A percentile compares a stretch with the other conserved stretches of the same genome.
Evolutionary conservation across 1,139 yeast species (phyloP).

Genomic region (Geotrichum candidum): DNA sequence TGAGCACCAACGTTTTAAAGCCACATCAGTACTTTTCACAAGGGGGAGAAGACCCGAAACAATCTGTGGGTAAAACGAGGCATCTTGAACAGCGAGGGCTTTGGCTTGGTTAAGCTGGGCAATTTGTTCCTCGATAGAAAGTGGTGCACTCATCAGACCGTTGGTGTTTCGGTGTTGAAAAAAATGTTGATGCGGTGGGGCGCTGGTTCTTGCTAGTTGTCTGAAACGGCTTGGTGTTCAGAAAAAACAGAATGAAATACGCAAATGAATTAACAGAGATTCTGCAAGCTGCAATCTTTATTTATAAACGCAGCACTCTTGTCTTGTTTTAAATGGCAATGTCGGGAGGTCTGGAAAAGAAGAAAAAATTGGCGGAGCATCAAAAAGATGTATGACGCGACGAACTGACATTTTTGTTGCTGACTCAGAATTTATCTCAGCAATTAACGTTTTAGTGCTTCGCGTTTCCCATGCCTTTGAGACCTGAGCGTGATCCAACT

Average conservation of each 20-base stretch:
- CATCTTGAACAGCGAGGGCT: constrained; percentile 34
- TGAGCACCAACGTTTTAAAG: constrained; percentile 38
- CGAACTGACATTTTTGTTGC: neutral
- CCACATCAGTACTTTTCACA: constrained; percentile 33
- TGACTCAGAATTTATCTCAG: neutral
- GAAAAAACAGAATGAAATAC: neutral
- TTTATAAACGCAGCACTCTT: neutral
- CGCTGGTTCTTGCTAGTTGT: neutral
- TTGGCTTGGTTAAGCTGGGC: constrained; percentile 37
- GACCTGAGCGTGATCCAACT: neutral
- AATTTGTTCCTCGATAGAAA: constrained; percentile 29
- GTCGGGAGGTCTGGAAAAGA: neutral
- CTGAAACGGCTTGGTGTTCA: neutral
- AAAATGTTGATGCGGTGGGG: neutral
- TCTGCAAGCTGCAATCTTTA: neutral
- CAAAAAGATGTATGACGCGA: neutral
- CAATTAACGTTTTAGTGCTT: neutral
- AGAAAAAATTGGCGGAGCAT: neutral
- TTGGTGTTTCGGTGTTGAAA: neutral
- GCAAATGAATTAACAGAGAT: neutral
- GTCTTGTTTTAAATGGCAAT: neutral
- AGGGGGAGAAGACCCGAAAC: constrained; percentile 36
- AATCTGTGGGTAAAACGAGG: constrained; percentile 35
- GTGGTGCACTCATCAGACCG: constrained; percentile 11
- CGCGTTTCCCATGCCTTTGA: neutral